A percentile compares a stretch with the other conserved stretches of the same genome.
These are phyloP conservation scores for Fusarium begoniae DNA, from an alignment of 2,329 filamentous ascomycete genomes.

Conservation along the genomic window DNA sequence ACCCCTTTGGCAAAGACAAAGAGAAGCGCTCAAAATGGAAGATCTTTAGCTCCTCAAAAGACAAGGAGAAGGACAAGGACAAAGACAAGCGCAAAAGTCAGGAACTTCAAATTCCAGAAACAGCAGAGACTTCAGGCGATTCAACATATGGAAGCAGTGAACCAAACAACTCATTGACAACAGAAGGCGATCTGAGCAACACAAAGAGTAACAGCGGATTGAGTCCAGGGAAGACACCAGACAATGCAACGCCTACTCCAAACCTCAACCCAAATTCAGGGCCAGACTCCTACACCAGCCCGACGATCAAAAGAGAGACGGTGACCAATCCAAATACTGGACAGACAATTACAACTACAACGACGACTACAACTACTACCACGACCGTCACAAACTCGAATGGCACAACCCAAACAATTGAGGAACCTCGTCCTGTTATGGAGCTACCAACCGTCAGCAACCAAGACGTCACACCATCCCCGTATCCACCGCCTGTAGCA, in stretches of 20 bases:
- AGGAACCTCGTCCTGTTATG: constrained; percentile 25
- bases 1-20: constrained; percentile 20
- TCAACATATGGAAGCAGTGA: constrained; percentile 40
- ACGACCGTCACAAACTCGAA: constrained; percentile 38
- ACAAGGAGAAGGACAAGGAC: constrained; percentile 26
- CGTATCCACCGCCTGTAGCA: background rate
- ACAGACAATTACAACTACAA: constrained; percentile 38
- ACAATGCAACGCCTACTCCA: background rate
- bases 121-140: constrained; percentile 19
- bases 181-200: constrained; percentile 22
- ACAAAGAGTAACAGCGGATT: constrained; percentile 15
- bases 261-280: constrained; percentile 18
- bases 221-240: constrained; percentile 10
- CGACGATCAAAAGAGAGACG: constrained; percentile 16
- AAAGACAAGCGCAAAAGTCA: constrained; percentile 26
- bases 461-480: constrained; percentile 6
- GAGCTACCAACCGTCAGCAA: constrained; percentile 34
- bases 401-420: constrained; percentile 32
- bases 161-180: constrained; percentile 37
- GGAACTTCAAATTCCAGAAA: constrained; percentile 2
- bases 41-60: constrained; percentile 38
- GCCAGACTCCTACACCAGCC: constrained; percentile 15
- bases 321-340: constrained; percentile 36
- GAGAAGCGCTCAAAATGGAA: constrained; percentile 42
- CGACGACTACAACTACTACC: constrained; percentile 43